phyloP scores from a whole-genome alignment of 2,329 filamentous ascomycete genomes.

The Mycosphaerelloides madeirae region DNA sequence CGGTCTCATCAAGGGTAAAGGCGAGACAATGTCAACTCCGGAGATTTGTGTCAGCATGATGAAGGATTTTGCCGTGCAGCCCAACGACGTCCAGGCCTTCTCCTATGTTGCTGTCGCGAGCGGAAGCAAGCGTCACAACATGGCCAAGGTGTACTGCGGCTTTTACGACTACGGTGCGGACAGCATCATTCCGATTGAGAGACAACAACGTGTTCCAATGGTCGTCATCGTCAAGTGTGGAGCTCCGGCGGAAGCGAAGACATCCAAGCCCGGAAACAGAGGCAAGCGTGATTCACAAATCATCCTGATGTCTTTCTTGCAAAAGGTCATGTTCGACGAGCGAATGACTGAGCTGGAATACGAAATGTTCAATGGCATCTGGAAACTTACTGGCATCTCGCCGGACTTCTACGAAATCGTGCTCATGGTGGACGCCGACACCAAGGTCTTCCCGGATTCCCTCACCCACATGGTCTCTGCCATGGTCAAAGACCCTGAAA shows the following conservation, averaged over 20 bases:
- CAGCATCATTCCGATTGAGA: conserved; percentile 73
- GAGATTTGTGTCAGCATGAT: conserved; percentile 91
- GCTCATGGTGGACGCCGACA: conserved; percentile 98
- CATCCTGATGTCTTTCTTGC: conserved; percentile 97
- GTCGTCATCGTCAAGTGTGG: conserved; percentile 94
- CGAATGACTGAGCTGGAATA: conserved; percentile 99
- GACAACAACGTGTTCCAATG: conserved; percentile 97
- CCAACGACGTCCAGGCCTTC: conserved; percentile 79
- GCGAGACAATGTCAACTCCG: conserved; percentile 79
- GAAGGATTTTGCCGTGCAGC: conserved; percentile 77
- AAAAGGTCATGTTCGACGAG: conserved; percentile 99
- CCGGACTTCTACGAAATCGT: conserved; percentile 97
- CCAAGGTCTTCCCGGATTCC: conserved; percentile 97
- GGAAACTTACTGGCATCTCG: conserved; percentile 97
- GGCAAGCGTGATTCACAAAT: conserved; percentile 99
- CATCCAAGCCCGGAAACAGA: conserved; percentile 89
- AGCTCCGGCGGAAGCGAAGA: conserved; percentile 75
- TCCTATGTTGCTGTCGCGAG: conserved; percentile 96
- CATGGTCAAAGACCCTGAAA: conserved; percentile 98
- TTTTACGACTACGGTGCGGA: conserved; percentile 94
- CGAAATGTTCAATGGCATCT: conserved; percentile 98
- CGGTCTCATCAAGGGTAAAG: conserved; percentile 93
- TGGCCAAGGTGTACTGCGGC: conserved; percentile 96
- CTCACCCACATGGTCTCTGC: conserved; percentile 98
- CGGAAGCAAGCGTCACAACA: conserved; percentile 96